Base-by-base conservation (phyloP, 2,329 filamentous ascomycete species). In the Neopestalotiopsis sp. region DNA sequence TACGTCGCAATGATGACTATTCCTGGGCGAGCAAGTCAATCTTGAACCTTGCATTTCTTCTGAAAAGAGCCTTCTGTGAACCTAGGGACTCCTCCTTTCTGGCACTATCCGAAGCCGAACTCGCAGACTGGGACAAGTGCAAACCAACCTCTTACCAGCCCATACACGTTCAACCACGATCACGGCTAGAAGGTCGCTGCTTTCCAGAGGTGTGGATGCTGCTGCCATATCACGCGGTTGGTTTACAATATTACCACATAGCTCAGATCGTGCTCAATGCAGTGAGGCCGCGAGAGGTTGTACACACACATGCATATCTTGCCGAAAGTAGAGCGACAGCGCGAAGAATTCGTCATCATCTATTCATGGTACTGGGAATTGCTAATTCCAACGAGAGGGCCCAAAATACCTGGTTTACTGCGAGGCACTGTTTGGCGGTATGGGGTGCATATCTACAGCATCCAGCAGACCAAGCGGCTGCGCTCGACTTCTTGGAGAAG, bases 171-270 rank as follows among this genome's bases (percentile, higher is more conserved):
- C 32, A 38, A 42, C 14, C 61, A 24, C 32, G 61, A 42, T 63
- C 61, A 12, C 61, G 32, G 13, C 14, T 38, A 32, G 61, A 63
- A 42, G 17, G 34, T 45, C 61, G 61, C 34, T 63, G 32, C 34
- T 63, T 63, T 42, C 61, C 61, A 45, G 32, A 63, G 61, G 32
- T 63, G 10, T 63, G 61, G 61, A 63, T 38, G 34, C 17, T 63
- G 34, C 14, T 63, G 17, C 61, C 61, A 28, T 45, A 63, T 32
- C 61, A 63, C 32, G 61, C 61, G 17, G 61, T 63, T 63, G 61
- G 61, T 38, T 20, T 63, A 63, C 61, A 63, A 30, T 63, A 63
- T 42, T 63, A 63, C 32, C 61, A 63, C 61, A 63, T 63, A n/a
- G 61, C 61, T 20, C 61, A 45, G 61, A 63, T 63, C 61, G 61